phyloP scores from a whole-genome alignment of 768 basidiomycete genomes.

The Lepiota subincarnata region DNA sequence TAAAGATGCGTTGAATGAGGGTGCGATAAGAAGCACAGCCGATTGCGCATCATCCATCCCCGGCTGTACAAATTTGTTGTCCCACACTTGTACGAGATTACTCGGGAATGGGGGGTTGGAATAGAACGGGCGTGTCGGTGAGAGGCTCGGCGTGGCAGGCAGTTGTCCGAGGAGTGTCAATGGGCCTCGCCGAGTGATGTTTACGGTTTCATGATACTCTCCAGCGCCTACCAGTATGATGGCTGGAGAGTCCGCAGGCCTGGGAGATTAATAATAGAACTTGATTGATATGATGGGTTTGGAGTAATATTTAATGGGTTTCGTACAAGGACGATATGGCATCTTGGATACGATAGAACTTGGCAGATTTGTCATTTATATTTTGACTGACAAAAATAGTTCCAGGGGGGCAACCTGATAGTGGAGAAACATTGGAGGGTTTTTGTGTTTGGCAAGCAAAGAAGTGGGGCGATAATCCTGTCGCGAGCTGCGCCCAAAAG shows the following conservation, averaged over 20 bases:
- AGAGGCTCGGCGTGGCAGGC: neutral
- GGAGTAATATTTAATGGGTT: neutral
- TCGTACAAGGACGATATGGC: slow-evolving; percentile 54
- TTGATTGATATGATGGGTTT: neutral
- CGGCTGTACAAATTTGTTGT: slow-evolving; percentile 37
- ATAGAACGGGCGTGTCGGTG: slow-evolving; percentile 16
- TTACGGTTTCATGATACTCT: slow-evolving; percentile 56
- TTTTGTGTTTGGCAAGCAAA: slow-evolving; percentile 51
- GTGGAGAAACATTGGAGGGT: slow-evolving; percentile 33
- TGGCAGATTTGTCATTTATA: slow-evolving; percentile 36
- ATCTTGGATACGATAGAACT: slow-evolving; percentile 48
- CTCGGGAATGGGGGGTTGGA: slow-evolving; percentile 35
- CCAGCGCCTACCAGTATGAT: slow-evolving; percentile 56
- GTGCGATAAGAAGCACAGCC: slow-evolving; percentile 53
- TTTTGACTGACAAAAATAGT: slow-evolving; percentile 56
- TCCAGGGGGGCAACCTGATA: slow-evolving; percentile 50
- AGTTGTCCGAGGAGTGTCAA: slow-evolving; percentile 50
- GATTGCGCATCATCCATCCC: slow-evolving; percentile 55
- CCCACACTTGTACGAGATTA: slow-evolving; percentile 55
- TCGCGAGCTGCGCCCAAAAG: neutral
- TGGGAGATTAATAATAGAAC: slow-evolving; percentile 18
- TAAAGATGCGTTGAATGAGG: slow-evolving; percentile 51
- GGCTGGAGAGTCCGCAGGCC: slow-evolving; percentile 35
- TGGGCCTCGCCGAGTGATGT: slow-evolving; percentile 49
- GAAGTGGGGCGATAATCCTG: slow-evolving; percentile 36